Evolutionary conservation across 768 basidiomycete genomes (phyloP).

Genomic region (Hygrophoropsis aurantiaca): DNA sequence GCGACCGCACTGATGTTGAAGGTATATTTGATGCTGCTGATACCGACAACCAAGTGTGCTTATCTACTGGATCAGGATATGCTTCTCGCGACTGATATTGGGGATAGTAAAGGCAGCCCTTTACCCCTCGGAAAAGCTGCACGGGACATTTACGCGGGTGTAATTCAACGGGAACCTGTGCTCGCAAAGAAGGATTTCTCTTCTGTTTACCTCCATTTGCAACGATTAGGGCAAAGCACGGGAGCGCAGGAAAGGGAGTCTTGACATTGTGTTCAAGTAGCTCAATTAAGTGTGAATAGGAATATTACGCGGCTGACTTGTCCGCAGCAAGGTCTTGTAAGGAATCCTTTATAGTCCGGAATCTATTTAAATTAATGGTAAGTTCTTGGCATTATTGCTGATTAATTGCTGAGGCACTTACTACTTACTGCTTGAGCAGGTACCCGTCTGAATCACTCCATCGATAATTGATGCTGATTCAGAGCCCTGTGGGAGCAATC

Average conservation of each 20-base stretch:
- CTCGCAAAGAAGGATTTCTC: conserved; percentile 78
- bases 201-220: conserved; percentile 69
- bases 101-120: conserved; percentile 43
- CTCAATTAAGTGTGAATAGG: no score
- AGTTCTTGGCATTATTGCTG: no score
- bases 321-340: no score
- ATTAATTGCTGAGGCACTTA: no score
- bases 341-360: no score
- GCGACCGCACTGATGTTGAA: conserved; percentile 83
- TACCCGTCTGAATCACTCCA: no score
- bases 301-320: no score
- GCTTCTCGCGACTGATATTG: conserved; percentile 73
- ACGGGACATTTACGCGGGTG: conserved; percentile 57
- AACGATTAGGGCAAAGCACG: conserved; percentile 16
- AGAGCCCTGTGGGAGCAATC: no score
- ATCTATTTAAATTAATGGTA: no score
- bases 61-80: conserved; percentile 59
- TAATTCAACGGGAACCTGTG: conserved; percentile 54
- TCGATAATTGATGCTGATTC: no score
- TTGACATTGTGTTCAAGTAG: background rate
- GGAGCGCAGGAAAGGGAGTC: conserved; percentile 7
- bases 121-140: conserved; percentile 71
- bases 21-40: conserved; percentile 35
- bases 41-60: conserved; percentile 4
- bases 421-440: no score